Base-by-base conservation (phyloP, 257 asterid genomes). In the Verbena officinalis region DNA sequence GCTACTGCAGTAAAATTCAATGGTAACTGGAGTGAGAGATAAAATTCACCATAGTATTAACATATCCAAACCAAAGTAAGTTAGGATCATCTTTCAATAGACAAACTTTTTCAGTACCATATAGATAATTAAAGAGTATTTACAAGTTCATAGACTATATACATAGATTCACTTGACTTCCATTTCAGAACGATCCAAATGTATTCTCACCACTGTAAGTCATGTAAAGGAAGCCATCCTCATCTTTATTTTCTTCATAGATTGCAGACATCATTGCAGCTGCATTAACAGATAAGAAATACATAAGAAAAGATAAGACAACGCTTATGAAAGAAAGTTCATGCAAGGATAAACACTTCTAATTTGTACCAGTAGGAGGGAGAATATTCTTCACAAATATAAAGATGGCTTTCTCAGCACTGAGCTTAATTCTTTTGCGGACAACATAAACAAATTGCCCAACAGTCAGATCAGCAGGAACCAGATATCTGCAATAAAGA, bases 361-460 rank as follows among this genome's bases (percentile, higher is more conserved):
- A 1, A 23, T 17, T 15, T 34, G 70, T 55, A 90, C 99, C 99
- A 43, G 97, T 90, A 9, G 99, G 99, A n/a, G 99, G 99, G 38
- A 93, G 95, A 69, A 85, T 80, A 69, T 87, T 90, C 80, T 90
- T 93, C 73, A 93, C 99, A 78, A 93, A 93, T 82, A 93, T 84
- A 74, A 93, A 93, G 50, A 93, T 93, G 49, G 99, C 99, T 73
- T 93, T 90, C 89, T 93, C 99, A 15, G 99, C 97, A 73, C 97
- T 78, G 53, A 93, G 97, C 86, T 93, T 93, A 62, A 93, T 93
- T 83, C 99, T 86, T 80, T 93, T 93, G 34, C 99, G 99, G 40
- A 93, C 97, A 67, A 93, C 99, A 64, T 93, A 93, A 21, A 93
- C 99, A 62, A 93, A 93, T 62, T 93, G 99, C 36, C 99, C 99